Evolutionary conservation across 2,329 filamentous ascomycete genomes (phyloP).

Genomic region (Verticillium nonalfalfae): DNA sequence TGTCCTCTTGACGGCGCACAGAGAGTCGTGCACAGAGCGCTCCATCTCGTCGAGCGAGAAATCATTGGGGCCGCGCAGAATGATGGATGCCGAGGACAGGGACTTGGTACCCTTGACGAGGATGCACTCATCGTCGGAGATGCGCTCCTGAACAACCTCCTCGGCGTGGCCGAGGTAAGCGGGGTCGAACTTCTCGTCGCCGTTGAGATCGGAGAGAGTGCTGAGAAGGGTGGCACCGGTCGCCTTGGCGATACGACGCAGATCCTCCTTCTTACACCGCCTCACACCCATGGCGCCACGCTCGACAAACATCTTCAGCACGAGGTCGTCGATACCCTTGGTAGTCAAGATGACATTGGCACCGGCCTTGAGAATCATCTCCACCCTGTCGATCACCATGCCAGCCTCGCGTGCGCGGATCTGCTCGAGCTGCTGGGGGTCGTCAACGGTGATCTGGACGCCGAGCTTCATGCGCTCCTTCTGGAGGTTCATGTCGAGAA

Average conservation of each 20-base stretch:
- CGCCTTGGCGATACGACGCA: slow-evolving; percentile 90
- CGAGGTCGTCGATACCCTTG: slow-evolving; percentile 96
- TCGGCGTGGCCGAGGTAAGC: slow-evolving; percentile 87
- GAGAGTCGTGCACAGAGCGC: slow-evolving; percentile 92
- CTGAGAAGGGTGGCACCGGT: slow-evolving; percentile 90
- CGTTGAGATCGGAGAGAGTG: slow-evolving; percentile 92
- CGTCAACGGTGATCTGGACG: slow-evolving; percentile 96
- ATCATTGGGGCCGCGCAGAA: slow-evolving; percentile 92
- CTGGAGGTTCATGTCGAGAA: slow-evolving; percentile 95
- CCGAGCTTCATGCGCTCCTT: slow-evolving; percentile 99
- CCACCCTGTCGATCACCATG: slow-evolving; percentile 88
- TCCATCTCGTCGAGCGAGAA: slow-evolving; percentile 99
- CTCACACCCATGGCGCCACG: slow-evolving; percentile 92
- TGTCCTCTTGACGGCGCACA: slow-evolving; percentile 95
- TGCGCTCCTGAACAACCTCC: slow-evolving; percentile 95
- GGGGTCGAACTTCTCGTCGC: slow-evolving; percentile 92
- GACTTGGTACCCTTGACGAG: slow-evolving; percentile 93
- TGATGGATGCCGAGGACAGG: slow-evolving; percentile 90
- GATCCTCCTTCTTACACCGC: slow-evolving; percentile 97
- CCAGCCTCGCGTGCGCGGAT: slow-evolving; percentile 89
- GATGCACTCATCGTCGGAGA: slow-evolving; percentile 98
- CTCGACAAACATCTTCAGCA: slow-evolving; percentile 91
- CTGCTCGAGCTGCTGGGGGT: slow-evolving; percentile 95
- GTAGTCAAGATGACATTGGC: slow-evolving; percentile 96
- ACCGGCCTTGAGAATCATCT: slow-evolving; percentile 96